phyloP scores from a whole-genome alignment of 2,329 filamentous ascomycete species.

The Aspergillus sp. region DNA sequence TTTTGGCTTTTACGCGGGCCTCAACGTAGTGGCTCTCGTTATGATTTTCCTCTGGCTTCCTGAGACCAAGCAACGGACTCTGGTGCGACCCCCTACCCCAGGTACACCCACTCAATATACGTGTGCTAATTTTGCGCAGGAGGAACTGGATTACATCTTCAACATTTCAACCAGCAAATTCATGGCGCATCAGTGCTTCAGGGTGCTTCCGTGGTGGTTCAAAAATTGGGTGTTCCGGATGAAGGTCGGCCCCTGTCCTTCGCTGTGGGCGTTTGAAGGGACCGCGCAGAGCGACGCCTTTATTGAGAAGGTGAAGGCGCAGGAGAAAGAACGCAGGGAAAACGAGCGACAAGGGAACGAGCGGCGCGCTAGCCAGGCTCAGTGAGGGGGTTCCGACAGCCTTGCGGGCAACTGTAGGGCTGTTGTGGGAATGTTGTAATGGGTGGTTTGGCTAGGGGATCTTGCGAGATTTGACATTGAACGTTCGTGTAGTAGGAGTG shows the following conservation, averaged over 20 bases:
- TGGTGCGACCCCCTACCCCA: conserved; percentile 8
- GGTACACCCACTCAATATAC: too few species aligned
- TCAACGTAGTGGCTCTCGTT: conserved; percentile 52
- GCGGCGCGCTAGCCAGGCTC: conserved; percentile 6
- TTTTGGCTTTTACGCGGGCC: conserved; percentile 52
- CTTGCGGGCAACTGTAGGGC: too few species aligned
- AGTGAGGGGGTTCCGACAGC: too few species aligned
- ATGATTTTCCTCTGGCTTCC: conserved; percentile 56
- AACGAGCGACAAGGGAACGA: too few species aligned
- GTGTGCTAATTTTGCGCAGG: conserved; percentile 14
- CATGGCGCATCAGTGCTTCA: conserved; percentile 48
- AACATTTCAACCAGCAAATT: conserved; percentile 51
- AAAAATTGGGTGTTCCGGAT: conserved; percentile 48
- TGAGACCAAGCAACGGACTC: conserved; percentile 47
- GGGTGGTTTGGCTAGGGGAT: too few species aligned
- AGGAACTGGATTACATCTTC: conserved; percentile 52
- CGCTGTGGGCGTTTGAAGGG: conserved; percentile 42
- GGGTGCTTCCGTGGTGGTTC: conserved; percentile 52
- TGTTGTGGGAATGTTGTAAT: too few species aligned
- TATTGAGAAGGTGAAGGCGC: neutral
- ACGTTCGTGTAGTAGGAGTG: too few species aligned
- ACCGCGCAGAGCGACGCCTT: neutral
- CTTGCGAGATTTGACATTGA: too few species aligned
- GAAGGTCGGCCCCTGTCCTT: conserved; percentile 36
- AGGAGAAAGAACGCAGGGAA: conserved; percentile 1